Conservation (phyloP, 2,329 filamentous ascomycete genomes). For the Colletotrichum sansevieriae region DNA sequence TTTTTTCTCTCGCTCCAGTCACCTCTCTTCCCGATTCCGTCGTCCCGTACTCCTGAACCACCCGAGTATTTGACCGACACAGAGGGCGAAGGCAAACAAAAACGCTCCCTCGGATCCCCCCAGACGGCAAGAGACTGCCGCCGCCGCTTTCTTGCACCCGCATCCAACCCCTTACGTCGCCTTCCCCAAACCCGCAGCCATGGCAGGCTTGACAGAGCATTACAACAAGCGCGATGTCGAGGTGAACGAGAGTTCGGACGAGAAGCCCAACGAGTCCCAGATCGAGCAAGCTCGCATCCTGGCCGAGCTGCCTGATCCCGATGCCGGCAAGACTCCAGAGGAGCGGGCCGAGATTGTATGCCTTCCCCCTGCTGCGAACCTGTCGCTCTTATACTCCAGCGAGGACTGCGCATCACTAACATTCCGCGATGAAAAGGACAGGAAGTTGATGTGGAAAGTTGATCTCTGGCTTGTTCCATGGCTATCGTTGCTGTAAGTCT, state of each 20-base stretch:
- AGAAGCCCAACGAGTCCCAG: slow-evolving; percentile 39
- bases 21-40: background rate
- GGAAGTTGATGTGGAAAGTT: slow-evolving; percentile 71
- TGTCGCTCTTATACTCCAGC: background rate
- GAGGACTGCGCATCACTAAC: slow-evolving; percentile 5
- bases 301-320: slow-evolving; percentile 56
- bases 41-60: slow-evolving; percentile 18
- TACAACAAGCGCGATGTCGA: slow-evolving; percentile 38
- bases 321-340: slow-evolving; percentile 73
- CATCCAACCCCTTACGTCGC: slow-evolving; percentile 1
- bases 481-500: slow-evolving; percentile 49
- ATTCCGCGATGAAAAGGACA: slow-evolving; percentile 61
- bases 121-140: slow-evolving; percentile 14
- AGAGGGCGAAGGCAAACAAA: slow-evolving; percentile 8
- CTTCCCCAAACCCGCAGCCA: slow-evolving; percentile 24
- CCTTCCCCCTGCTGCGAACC: slow-evolving; percentile 27
- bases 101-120: slow-evolving; percentile 6
- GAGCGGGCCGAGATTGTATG: slow-evolving; percentile 73
- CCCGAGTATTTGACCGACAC: slow-evolving; percentile 18
- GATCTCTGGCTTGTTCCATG: slow-evolving; percentile 73
- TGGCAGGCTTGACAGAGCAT: slow-evolving; percentile 26
- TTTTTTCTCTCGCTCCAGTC: background rate
- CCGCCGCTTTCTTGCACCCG: slow-evolving; percentile 12
- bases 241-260: slow-evolving; percentile 36
- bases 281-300: slow-evolving; percentile 48